Evolutionary conservation across 345 rosid species (phyloP), one percentile per base, ranked within the genome.

Genomic region (Arabis alpina): DNA sequence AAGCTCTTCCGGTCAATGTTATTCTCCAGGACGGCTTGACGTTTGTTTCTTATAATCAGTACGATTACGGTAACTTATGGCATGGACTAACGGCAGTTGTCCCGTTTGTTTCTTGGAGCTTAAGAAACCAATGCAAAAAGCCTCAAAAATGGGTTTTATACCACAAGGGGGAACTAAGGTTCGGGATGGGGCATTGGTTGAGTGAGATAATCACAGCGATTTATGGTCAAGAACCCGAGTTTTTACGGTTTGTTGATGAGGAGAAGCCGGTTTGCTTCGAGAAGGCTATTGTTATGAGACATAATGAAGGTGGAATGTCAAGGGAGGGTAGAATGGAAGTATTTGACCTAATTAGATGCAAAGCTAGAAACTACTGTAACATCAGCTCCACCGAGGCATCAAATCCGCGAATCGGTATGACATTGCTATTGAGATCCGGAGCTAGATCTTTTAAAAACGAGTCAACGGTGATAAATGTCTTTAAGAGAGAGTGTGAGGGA

Each of bases 251-350:
- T 56, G 13, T 44, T 32, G 70, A 67, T 36, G 73, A 79, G 7
- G 36, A 27, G 25, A 65, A 44, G 5, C 82, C 90, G 6, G 77
- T 79, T 44, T 92, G 98, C 74, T 92, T 89, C 6, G 88, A 85
- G 60, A 87, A 87, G 71, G 85, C 89, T 2, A 86, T 89, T 32
- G 96, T 86, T 57, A 89, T 85, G 92, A 85, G 96, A 75, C 98
- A 86, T 65, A 82, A 80, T 47, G 89, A 87, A 45, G 94, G 90
- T 43, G 94, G 90, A 10, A 86, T 89, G 93, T 82, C 93, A 16
- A 81, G 82, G 67, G 82, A 83, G 45, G 80, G 80, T 58, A 84
- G 83, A 76, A 81, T 81, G 69, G 90, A 91, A 64, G 83, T 73
- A 4, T 89, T 80, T 32, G 88, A 89, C 71, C 66, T 82, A 11